Percentiles rank a stretch among this genome's conserved stretches.
These are phyloP conservation scores for Suhomyces emberorum DNA, from an alignment of 805 yeast species.

Conservation along the genomic window DNA sequence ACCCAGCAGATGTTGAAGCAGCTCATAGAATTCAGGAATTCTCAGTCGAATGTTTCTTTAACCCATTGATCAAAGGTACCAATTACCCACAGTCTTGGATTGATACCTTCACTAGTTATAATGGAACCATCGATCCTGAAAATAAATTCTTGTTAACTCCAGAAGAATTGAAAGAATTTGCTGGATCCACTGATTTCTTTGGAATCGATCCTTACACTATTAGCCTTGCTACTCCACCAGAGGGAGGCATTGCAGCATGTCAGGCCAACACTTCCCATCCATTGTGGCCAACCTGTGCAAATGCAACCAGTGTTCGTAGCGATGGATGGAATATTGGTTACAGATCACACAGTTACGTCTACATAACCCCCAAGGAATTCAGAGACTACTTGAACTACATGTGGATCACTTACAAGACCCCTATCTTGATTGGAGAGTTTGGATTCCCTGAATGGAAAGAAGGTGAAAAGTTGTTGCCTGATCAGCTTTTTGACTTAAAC, in stretches of 20 bases:
- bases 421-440: slow-evolving; percentile 29
- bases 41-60: slow-evolving; percentile 22
- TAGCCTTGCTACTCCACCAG: slow-evolving; percentile 15
- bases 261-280: slow-evolving; percentile 15
- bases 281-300: slow-evolving; percentile 26
- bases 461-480: slow-evolving; percentile 18
- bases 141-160: slow-evolving; percentile 17
- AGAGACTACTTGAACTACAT: slow-evolving; percentile 25
- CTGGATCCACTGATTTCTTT: slow-evolving; percentile 27
- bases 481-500: slow-evolving; percentile 24
- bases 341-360: slow-evolving; percentile 19
- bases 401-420: slow-evolving; percentile 21
- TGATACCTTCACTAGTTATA: slow-evolving; percentile 13
- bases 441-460: slow-evolving; percentile 34
- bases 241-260: slow-evolving; percentile 23
- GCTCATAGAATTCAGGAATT: slow-evolving; percentile 23
- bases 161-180: slow-evolving; percentile 20
- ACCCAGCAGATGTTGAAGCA: slow-evolving; percentile 21
- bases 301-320: slow-evolving; percentile 8
- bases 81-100: slow-evolving; percentile 25
- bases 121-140: slow-evolving; percentile 7
- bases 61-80: slow-evolving; percentile 28
- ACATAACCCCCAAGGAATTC: slow-evolving; percentile 20
- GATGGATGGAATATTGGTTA: slow-evolving; percentile 21
- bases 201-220: slow-evolving; percentile 32